Evolutionary conservation across 495 filamentous ascomycete species (phyloP).

Genomic region (Neurospora sp.): DNA sequence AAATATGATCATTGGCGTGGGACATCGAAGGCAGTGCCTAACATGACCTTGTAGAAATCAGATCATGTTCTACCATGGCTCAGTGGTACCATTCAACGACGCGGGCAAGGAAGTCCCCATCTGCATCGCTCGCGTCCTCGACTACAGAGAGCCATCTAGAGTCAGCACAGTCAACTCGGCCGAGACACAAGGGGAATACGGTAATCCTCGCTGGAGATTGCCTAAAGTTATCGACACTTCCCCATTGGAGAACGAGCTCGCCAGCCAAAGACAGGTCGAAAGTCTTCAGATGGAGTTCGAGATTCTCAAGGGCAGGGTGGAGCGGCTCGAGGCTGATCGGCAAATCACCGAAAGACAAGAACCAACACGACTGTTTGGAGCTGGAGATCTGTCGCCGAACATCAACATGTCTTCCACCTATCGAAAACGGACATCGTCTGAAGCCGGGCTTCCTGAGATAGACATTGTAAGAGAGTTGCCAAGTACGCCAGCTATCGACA

Average conservation of each 20-base stretch:
- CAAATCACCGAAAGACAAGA: not conserved
- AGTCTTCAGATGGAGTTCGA: slow-evolving; percentile 31
- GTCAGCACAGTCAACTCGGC: not conserved
- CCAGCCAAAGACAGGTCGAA: slow-evolving; percentile 25
- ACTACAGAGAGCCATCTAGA: slow-evolving; percentile 12
- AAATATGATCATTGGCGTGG: not conserved
- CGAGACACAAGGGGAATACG: not conserved
- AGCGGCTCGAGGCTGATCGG: slow-evolving; percentile 16
- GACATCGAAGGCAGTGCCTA: not conserved
- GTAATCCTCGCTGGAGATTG: not conserved
- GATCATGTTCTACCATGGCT: slow-evolving; percentile 14
- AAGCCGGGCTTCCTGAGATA: not conserved
- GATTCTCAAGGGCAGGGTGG: slow-evolving; percentile 25
- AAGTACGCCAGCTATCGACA: not conserved
- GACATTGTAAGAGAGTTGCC: not conserved
- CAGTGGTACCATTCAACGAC: slow-evolving; percentile 7
- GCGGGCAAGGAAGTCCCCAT: not conserved
- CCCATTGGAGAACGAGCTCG: slow-evolving; percentile 15
- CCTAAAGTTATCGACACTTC: slow-evolving; percentile 2
- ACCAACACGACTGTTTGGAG: too few species aligned
- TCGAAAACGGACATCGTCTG: slow-evolving; percentile 7
- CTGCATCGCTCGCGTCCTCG: slow-evolving; percentile 7
- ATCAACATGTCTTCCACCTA: not conserved
- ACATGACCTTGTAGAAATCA: slow-evolving; percentile 13
- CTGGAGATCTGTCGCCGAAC: too few species aligned